Evolutionary conservation across 1,284 basidiomycete species (phyloP).

Genomic region (Papiliotrema flavescens): DNA sequence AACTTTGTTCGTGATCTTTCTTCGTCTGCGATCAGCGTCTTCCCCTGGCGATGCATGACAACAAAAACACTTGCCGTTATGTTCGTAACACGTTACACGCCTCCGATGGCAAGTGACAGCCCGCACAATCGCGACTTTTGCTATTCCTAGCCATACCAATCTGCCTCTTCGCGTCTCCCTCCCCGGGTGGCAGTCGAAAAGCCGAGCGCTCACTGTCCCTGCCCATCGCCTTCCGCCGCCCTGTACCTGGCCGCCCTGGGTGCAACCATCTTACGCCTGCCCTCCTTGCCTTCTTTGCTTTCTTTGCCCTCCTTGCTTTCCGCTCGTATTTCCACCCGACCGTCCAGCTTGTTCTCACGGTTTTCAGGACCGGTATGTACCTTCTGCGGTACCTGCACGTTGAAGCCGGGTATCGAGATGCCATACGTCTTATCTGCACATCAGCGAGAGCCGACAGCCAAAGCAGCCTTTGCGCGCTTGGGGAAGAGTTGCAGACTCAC

Average conservation of each 20-base stretch:
- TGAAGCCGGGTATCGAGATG: slow-evolving; percentile 37
- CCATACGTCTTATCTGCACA: slow-evolving; percentile 25
- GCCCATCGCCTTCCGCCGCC: neutral
- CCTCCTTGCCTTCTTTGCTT: neutral
- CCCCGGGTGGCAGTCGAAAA: too few species aligned
- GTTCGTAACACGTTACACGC: too few species aligned
- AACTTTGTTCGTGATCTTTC: too few species aligned
- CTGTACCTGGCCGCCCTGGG: neutral
- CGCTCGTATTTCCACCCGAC: neutral
- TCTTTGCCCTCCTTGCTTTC: slow-evolving; percentile 18
- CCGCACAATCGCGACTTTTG: too few species aligned
- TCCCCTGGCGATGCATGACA: too few species aligned
- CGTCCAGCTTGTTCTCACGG: neutral
- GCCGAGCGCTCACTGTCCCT: neutral
- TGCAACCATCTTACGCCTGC: slow-evolving; percentile 4
- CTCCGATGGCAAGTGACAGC: too few species aligned
- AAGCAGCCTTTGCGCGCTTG: too few species aligned
- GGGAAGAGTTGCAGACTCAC: slow-evolving; percentile 16
- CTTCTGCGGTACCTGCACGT: slow-evolving; percentile 27
- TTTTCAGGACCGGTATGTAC: slow-evolving; percentile 29
- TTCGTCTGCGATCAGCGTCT: too few species aligned
- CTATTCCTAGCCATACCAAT: too few species aligned
- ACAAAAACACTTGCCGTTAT: too few species aligned
- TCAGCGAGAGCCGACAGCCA: neutral
- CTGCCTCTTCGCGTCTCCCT: too few species aligned